Conservation (phyloP, 2,329 filamentous ascomycete species). For the Immersiporthe knoxdaviesiana region DNA sequence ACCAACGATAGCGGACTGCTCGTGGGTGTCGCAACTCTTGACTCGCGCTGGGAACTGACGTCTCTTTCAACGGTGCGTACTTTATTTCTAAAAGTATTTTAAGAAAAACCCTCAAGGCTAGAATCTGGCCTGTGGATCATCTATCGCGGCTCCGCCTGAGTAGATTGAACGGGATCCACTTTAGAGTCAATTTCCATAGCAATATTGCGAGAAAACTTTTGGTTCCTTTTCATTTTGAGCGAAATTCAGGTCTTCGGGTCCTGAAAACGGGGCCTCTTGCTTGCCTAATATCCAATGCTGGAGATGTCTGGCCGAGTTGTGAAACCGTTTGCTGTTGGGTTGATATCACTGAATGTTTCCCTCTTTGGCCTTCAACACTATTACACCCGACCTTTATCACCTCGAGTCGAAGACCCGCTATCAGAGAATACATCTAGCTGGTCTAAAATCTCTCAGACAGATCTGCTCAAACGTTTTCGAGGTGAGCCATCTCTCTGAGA, state of each 20-base stretch:
- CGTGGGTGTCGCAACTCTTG: neutral
- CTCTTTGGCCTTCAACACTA: neutral
- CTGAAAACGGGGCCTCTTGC: neutral
- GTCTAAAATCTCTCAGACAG: neutral
- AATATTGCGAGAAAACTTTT: neutral
- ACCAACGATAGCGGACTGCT: too few species aligned
- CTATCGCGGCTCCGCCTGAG: neutral
- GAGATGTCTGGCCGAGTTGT: slow-evolving; percentile 1
- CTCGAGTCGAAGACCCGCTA: neutral
- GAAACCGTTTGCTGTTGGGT: neutral
- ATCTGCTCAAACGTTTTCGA: neutral
- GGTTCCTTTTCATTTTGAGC: neutral
- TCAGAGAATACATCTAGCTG: neutral
- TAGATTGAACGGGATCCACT: slow-evolving; percentile 1
- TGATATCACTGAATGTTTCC: slow-evolving; percentile 4
- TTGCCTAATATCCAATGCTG: neutral
- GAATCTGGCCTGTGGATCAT: neutral
- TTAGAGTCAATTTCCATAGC: neutral
- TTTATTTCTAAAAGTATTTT: neutral
- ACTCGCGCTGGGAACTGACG: neutral
- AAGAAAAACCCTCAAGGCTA: neutral
- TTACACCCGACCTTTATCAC: neutral
- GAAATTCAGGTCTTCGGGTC: neutral
- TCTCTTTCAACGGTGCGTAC: neutral
- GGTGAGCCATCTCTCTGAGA: neutral